Evolutionary conservation across 2,329 filamentous ascomycete genomes (phyloP), one percentile per base, ranked within the genome.

Genomic region (Epichloe coenophiala): DNA sequence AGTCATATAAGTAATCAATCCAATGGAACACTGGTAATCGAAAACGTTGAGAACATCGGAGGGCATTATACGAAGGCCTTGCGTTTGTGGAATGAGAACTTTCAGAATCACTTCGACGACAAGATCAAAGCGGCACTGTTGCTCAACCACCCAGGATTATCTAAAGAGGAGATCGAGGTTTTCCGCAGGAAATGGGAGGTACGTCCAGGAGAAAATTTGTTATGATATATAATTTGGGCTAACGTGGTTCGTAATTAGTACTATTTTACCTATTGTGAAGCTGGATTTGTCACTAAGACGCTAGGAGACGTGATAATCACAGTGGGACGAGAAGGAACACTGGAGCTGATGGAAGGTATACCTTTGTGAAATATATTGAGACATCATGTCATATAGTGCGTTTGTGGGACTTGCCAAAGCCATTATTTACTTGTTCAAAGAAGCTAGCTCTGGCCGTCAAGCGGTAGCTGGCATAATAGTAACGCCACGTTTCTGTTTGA

Each of bases 231-330:
- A 39, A 36, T n/a, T 47, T 37, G 41, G 47, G 56, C 53, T 57
- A 40, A 49, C 52, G 54, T 40, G 53, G 12, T 35, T 31, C 15
- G 11, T 33, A 6, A 13, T 5, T 27, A 80, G 71, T 88, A 87
- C 59, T 88, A 88, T 62, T 88, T 88, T 64, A 72, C 77, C 21
- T 88, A 88, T 61, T 87, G 83, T 55, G 84, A 88, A 63, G 83
- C 83, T 39, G 84, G 83, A 0, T 88, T 88, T 59, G 68, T 76
- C 52, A 84, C 80, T 5, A 86, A 86, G 66, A 85, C 81, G 2
- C 63, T 88, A 19, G 83, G 83, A 2, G 84, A 88, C 65, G 80
- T 81, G 1, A 85, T 88, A 47, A 78, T 89, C 55, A 86, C 81
- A 0, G 79, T 86, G 11, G 80, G 77, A 2, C 71, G 81, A 41